Base-by-base conservation (phyloP, 1,284 basidiomycete genomes). In the Rhodotorula sp. region DNA sequence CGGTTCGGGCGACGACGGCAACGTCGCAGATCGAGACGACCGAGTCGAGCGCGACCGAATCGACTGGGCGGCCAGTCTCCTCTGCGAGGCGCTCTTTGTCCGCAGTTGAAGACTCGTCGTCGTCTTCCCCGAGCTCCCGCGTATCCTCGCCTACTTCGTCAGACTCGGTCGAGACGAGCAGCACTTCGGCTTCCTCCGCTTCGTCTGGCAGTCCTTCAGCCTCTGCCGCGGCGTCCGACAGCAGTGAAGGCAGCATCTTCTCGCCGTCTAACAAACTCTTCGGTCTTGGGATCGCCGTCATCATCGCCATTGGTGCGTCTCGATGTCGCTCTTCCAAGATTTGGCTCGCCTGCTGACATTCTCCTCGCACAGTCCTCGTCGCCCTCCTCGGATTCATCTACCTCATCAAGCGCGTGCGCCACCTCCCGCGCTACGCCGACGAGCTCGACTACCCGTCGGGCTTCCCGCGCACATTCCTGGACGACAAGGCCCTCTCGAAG, bases 361-460 rank as follows among this genome's bases (percentile, higher is more conserved):
- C n/a, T 16, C 44, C 7, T 3, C 53, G 17, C 27, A 12, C 60
- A 72, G 70, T 63, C 50, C 25, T 72, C 23, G 9, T 72, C 16
- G 44, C 59, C 34, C 50, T 72, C 41, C 64, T 72, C 55, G 46
- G 53, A 7, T 5, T 61, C 49, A 62, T 72, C 45, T 72, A 59
- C 45, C 7, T 60, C 44, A 13, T 67, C 56, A 68, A 72, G 42
- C 66, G 66, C 12, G n/a, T 62, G 21, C 27, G 57, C 1, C 70
- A 72, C 56, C 56, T 48, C 9, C 49, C 58, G 8, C 66, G 70
- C 2, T 72, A 55, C 60, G 67, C 67, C 59, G 70, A 72, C 61
- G 59, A 41, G 42, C 66, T 61, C 45, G 70, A 72, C 56, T 72
- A 72, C 50, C 70, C 70, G 16, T 27, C 42, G 10, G 61, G 61